Conservation (phyloP, 2,329 filamentous ascomycete species). For the Juglanconis sp. region DNA sequence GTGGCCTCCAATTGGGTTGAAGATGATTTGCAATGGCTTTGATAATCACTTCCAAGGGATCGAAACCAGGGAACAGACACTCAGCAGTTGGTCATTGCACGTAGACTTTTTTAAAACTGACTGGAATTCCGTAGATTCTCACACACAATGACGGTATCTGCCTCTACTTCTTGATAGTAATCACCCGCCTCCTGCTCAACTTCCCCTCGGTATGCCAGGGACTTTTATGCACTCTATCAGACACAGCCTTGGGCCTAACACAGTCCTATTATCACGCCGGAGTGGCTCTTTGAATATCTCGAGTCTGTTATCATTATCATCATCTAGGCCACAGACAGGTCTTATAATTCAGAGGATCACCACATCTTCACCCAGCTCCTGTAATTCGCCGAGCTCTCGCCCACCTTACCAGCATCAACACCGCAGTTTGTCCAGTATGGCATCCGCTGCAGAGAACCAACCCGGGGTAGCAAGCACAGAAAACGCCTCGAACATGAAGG, state of each 20-base stretch:
- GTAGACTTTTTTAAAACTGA: not conserved
- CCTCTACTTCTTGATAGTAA: not conserved
- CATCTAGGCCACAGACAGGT: not conserved
- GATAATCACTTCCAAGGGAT: not conserved
- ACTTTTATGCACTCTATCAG: not conserved
- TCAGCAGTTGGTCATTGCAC: constrained; percentile 8
- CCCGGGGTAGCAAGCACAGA: not conserved
- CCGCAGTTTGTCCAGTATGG: constrained; percentile 1
- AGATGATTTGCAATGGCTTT: constrained; percentile 17
- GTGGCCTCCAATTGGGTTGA: constrained; percentile 6
- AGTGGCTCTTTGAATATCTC: not conserved
- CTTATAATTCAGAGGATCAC: not conserved
- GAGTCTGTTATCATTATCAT: not conserved
- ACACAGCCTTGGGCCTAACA: not conserved
- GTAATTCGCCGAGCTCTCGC: not conserved
- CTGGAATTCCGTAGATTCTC: not conserved
- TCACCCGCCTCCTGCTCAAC: not conserved
- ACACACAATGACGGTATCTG: not conserved
- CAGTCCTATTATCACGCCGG: not conserved
- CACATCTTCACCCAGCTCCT: not conserved
- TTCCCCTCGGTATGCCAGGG: not conserved
- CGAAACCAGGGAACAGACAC: not conserved
- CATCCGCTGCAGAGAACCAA: not conserved
- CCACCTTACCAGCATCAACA: not conserved
- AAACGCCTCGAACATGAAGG: not conserved